Conservation (phyloP, 2,329 filamentous ascomycete species). For the Chaetoscypha palmicola region DNA sequence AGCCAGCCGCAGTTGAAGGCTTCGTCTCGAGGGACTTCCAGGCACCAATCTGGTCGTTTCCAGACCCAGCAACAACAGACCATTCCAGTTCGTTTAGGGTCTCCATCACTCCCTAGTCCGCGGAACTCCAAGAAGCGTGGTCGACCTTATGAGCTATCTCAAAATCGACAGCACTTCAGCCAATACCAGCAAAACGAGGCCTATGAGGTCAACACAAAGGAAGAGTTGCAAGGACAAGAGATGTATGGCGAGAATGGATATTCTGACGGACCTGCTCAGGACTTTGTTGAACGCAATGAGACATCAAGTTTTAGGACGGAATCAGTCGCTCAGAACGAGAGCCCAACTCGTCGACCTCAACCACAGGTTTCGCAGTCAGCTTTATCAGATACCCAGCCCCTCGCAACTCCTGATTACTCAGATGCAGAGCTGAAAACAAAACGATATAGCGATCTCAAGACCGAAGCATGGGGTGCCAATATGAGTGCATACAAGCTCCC, state of each 20-base stretch:
- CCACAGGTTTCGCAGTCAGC: too few species aligned
- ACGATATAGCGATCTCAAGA: not conserved
- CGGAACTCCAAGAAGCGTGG: not conserved
- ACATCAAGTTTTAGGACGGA: not conserved
- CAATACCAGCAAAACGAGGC: not conserved
- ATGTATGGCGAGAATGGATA: not conserved
- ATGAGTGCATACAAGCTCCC: not conserved
- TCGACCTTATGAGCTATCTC: not conserved
- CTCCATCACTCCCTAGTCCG: not conserved
- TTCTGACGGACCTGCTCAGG: not conserved
- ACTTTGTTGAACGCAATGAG: not conserved
- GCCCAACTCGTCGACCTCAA: not conserved
- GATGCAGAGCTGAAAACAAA: not conserved
- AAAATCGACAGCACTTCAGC: too few species aligned
- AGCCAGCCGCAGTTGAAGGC: conserved; percentile 7
- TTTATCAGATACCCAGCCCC: too few species aligned
- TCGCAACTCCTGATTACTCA: not conserved
- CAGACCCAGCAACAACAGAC: not conserved
- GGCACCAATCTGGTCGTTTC: not conserved
- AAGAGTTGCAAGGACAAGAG: not conserved
- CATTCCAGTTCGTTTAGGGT: not conserved
- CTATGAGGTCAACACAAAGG: not conserved
- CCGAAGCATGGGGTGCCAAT: not conserved
- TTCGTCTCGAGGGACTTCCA: not conserved
- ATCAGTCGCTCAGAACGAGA: not conserved